phyloP scores from a whole-genome alignment of 192 early-diverging fungal genomes.

The Rhizophagus clarus region DNA sequence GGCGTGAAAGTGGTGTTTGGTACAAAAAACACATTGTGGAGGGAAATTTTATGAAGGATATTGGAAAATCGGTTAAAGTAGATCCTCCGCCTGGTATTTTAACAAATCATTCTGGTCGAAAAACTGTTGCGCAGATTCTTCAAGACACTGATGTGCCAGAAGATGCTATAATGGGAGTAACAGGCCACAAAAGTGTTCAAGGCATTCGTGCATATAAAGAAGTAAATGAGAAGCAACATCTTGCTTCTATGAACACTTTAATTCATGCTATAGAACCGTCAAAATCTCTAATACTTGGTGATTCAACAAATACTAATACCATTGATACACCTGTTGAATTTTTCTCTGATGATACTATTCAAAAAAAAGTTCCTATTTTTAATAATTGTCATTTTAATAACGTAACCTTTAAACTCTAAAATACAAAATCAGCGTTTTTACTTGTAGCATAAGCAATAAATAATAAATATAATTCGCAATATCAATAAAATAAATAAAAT shows the following conservation, averaged over 20 bases:
- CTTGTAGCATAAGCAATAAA: no score
- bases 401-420: no score
- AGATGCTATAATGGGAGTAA: constrained; percentile 3
- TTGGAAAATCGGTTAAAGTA: background rate
- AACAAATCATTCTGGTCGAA: constrained; percentile 2
- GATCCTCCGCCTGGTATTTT: background rate
- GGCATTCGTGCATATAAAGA: constrained; percentile 5
- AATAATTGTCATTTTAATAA: no score
- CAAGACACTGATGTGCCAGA: background rate
- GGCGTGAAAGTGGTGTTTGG: background rate
- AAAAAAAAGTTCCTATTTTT: no score
- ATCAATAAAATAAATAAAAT: background rate
- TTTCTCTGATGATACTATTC: no score
- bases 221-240: constrained; percentile 11
- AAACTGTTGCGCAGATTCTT: background rate
- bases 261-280: background rate
- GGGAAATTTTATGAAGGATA: constrained; percentile 11
- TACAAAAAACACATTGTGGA: constrained; percentile 13
- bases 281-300: background rate
- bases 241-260: background rate
- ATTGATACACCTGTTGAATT: no score
- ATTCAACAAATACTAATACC: background rate
- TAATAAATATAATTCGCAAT: background rate
- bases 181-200: background rate
- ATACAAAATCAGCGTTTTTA: no score